These are phyloP conservation scores for Phytophthora crassamura DNA, from an alignment of 352 stramenopile species.

Conservation along the genomic window DNA sequence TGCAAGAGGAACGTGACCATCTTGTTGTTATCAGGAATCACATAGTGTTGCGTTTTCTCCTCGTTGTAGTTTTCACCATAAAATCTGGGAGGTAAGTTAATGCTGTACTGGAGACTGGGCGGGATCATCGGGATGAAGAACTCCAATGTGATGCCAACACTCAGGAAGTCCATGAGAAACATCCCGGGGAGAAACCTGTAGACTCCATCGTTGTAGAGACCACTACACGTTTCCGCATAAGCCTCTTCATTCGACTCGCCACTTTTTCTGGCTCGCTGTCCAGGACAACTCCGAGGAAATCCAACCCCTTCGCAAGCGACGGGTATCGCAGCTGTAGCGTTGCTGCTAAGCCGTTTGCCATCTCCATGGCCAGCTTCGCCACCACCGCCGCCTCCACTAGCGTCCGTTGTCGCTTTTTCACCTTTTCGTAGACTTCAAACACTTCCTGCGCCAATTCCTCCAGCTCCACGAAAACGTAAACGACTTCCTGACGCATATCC, in stretches of 20 bases:
- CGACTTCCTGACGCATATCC: too few species aligned
- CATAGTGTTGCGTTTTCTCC: slow-evolving; percentile 17
- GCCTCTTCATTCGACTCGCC: not conserved
- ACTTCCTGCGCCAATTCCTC: too few species aligned
- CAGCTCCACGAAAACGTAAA: too few species aligned
- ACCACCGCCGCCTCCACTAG: slow-evolving; percentile 42
- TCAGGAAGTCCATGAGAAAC: slow-evolving; percentile 17
- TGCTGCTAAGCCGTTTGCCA: slow-evolving; percentile 12
- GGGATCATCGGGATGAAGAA: slow-evolving; percentile 18
- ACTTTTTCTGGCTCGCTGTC: slow-evolving; percentile 5
- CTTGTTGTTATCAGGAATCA: slow-evolving; percentile 21
- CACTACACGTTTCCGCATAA: not conserved
- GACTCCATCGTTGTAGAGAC: not conserved
- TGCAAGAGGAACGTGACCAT: slow-evolving; percentile 25
- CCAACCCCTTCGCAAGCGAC: slow-evolving; percentile 12
- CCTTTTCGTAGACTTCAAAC: too few species aligned
- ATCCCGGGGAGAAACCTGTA: slow-evolving; percentile 22
- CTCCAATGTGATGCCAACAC: slow-evolving; percentile 5
- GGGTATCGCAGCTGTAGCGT: slow-evolving; percentile 32
- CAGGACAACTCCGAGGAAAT: slow-evolving; percentile 17
- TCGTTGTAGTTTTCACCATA: slow-evolving; percentile 27
- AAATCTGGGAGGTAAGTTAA: slow-evolving; percentile 15
- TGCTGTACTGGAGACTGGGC: not conserved
- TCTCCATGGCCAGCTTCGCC: slow-evolving; percentile 34
- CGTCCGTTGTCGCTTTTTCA: slow-evolving; percentile 16